Percentiles rank a stretch among this genome's conserved stretches.
These are phyloP conservation scores for Picochlorum sp. DNA, from an alignment of 139 green algal genomes.

Conservation along the genomic window DNA sequence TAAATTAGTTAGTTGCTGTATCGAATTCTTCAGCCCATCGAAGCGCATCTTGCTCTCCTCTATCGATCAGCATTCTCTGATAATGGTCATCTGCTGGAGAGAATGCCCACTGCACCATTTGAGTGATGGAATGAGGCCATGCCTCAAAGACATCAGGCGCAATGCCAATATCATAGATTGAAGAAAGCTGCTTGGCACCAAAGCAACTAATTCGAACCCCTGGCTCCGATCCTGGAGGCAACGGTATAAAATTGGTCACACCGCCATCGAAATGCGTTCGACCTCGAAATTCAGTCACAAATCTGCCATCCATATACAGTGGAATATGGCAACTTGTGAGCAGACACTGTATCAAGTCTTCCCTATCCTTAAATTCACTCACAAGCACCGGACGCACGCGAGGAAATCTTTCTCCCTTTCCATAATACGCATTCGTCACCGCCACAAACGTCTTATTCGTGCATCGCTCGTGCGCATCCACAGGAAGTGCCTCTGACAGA, in stretches of 20 bases:
- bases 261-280: slow-evolving; percentile 55
- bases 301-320: slow-evolving; percentile 21
- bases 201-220: slow-evolving; percentile 59
- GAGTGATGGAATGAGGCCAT: slow-evolving; percentile 32
- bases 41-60: slow-evolving; percentile 29
- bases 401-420: slow-evolving; percentile 9
- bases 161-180: slow-evolving; percentile 35
- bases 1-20: background rate
- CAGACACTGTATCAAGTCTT: slow-evolving; percentile 68
- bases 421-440: slow-evolving; percentile 28
- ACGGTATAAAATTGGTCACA: slow-evolving; percentile 80
- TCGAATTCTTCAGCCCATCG: slow-evolving; percentile 26
- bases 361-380: slow-evolving; percentile 45
- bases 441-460: slow-evolving; percentile 33
- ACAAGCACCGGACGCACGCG: slow-evolving; percentile 34
- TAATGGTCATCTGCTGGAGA: slow-evolving; percentile 43
- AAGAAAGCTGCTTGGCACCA: slow-evolving; percentile 31
- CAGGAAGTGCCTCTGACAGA: slow-evolving; percentile 35
- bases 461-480: slow-evolving; percentile 41
- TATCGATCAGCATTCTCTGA: slow-evolving; percentile 18
- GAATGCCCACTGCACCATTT: slow-evolving; percentile 55
- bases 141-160: slow-evolving; percentile 36
- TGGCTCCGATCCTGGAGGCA: slow-evolving; percentile 19
- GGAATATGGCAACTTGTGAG: slow-evolving; percentile 74
- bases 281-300: slow-evolving; percentile 43